phyloP scores from a whole-genome alignment of 2,329 filamentous ascomycete genomes.

The Colletotrichum tabaci region DNA sequence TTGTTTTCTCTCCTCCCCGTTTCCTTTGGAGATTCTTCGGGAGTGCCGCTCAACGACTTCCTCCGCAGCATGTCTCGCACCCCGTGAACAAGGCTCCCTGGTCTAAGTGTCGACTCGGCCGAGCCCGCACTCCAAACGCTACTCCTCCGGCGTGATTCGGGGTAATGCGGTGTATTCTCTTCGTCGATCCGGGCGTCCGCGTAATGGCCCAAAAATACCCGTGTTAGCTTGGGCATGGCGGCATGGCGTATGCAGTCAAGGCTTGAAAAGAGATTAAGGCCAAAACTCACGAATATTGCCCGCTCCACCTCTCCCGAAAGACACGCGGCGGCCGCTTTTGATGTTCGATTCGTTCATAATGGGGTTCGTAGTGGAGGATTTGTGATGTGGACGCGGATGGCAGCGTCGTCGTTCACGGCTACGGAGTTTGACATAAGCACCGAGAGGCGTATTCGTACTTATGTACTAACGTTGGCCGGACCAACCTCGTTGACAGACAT shows the following conservation, averaged over 20 bases:
- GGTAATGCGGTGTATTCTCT: too few species aligned
- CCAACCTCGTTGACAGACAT: background rate
- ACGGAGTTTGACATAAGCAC: background rate
- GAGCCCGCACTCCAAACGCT: conserved; percentile 24
- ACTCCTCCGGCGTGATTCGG: conserved; percentile 4
- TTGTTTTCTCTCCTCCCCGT: background rate
- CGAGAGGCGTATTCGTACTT: background rate
- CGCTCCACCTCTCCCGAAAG: conserved; percentile 25
- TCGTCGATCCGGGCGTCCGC: conserved; percentile 12
- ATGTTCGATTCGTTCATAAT: conserved; percentile 27
- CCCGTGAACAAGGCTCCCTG: conserved; percentile 3
- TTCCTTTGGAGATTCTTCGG: background rate
- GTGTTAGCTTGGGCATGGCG: background rate
- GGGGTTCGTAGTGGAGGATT: too few species aligned
- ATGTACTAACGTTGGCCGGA: background rate
- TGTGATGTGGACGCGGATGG: background rate
- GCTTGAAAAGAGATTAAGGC: too few species aligned
- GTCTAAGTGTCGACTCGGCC: background rate
- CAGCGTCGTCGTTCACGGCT: background rate
- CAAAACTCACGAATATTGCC: conserved; percentile 31
- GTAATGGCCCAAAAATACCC: conserved; percentile 15
- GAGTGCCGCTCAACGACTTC: background rate
- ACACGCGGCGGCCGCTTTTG: conserved; percentile 19
- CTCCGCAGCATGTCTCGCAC: conserved; percentile 11
- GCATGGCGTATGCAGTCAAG: background rate